Percentiles rank a stretch among this genome's conserved stretches.
Conservation (phyloP, 2,329 filamentous ascomycete genomes). For the Alternaria sp. region DNA sequence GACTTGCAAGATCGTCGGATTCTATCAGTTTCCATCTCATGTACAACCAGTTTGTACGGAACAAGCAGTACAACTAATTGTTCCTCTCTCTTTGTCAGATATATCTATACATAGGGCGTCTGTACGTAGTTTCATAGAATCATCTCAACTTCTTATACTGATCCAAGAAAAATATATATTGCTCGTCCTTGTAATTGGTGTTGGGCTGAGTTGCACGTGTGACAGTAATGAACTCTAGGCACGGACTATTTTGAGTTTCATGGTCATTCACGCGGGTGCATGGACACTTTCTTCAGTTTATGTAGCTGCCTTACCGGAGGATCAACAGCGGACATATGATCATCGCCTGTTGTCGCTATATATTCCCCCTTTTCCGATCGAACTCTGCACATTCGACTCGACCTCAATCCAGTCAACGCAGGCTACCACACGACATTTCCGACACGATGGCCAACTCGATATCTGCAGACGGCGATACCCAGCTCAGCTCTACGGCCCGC, state of each 20-base stretch:
- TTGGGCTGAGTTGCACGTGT: background rate
- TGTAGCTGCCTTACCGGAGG: background rate
- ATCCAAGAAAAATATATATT: too few species aligned
- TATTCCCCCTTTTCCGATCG: background rate
- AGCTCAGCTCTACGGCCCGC: background rate
- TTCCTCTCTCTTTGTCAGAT: too few species aligned
- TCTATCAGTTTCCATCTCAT: too few species aligned
- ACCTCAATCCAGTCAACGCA: rapidly evolving
- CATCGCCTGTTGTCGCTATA: background rate
- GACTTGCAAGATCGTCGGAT: too few species aligned
- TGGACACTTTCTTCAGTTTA: background rate
- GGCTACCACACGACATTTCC: background rate
- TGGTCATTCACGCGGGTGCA: background rate
- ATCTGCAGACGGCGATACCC: too few species aligned
- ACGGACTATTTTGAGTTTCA: background rate
- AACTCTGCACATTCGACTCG: background rate
- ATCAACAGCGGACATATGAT: background rate
- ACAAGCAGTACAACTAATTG: too few species aligned
- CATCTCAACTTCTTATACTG: too few species aligned
- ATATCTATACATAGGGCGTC: too few species aligned
- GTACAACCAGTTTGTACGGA: too few species aligned
- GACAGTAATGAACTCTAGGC: background rate
- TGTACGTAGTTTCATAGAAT: too few species aligned
- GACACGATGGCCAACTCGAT: background rate
- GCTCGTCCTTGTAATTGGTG: too few species aligned